phyloP scores from a whole-genome alignment of 441 rosid species.

The Brassica hybrid region DNA sequence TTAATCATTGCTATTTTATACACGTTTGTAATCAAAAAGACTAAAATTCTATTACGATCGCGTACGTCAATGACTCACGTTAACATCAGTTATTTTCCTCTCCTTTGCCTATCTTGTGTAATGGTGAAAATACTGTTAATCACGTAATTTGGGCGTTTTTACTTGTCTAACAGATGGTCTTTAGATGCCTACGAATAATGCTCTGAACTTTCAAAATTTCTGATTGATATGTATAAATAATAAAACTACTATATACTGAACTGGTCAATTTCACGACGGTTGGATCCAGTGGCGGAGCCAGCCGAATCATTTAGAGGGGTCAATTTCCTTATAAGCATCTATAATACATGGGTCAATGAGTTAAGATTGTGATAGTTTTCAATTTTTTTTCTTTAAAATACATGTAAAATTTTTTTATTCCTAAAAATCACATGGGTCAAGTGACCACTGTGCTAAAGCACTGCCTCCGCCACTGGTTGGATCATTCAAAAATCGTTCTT shows the following conservation, averaged over 20 bases:
- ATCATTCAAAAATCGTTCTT: neutral
- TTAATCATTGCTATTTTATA: neutral
- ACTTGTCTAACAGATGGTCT: neutral
- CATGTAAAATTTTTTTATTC: too few species aligned
- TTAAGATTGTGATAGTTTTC: too few species aligned
- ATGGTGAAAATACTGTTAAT: constrained; percentile 10
- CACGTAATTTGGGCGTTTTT: neutral
- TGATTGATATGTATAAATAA: neutral
- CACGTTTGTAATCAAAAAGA: neutral
- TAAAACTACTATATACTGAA: neutral
- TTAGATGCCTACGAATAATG: neutral
- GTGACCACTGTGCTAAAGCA: too few species aligned
- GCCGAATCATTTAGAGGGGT: too few species aligned
- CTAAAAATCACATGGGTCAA: too few species aligned
- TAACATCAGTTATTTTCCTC: neutral
- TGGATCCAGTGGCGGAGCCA: too few species aligned
- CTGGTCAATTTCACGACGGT: neutral
- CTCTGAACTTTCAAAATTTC: neutral
- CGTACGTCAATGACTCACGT: constrained; percentile 1
- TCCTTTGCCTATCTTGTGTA: constrained; percentile 1
- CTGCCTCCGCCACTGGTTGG: too few species aligned
- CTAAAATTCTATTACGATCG: neutral
- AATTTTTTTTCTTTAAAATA: too few species aligned
- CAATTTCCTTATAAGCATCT: too few species aligned
- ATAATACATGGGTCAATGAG: too few species aligned